Conservation (phyloP, 2,329 filamentous ascomycete species). For the Pyrenophora graminea region DNA sequence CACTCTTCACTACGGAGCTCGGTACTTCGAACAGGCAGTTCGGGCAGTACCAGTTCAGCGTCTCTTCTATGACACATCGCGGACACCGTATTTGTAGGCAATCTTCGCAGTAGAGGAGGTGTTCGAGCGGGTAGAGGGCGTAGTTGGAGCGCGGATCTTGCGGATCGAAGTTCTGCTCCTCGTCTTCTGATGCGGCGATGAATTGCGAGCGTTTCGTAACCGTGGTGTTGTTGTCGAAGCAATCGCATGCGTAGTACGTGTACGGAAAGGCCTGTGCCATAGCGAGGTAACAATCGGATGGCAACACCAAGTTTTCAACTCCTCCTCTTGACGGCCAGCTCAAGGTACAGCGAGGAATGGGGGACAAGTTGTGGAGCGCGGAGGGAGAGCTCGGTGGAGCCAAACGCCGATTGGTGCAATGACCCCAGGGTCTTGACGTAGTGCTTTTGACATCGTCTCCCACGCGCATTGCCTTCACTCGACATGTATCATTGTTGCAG, state of each 20-base stretch:
- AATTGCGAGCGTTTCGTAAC: constrained; percentile 38
- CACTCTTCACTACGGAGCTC: constrained; percentile 86
- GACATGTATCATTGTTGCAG: not conserved
- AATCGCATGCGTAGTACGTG: constrained; percentile 68
- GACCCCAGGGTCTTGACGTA: constrained; percentile 14
- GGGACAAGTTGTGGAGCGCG: constrained; percentile 7
- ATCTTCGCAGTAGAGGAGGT: constrained; percentile 95
- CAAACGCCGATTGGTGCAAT: constrained; percentile 17
- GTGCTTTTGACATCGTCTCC: constrained; percentile 1
- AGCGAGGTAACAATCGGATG: not conserved
- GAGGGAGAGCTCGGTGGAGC: constrained; percentile 12
- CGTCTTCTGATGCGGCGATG: constrained; percentile 61
- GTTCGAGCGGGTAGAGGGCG: constrained; percentile 88
- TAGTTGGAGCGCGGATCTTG: constrained; percentile 83
- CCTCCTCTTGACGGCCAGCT: constrained; percentile 1
- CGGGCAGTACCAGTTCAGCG: constrained; percentile 93
- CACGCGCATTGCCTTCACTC: not conserved
- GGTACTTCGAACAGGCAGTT: constrained; percentile 95
- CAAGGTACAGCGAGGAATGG: constrained; percentile 1
- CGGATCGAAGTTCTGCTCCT: constrained; percentile 83
- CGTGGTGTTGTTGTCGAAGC: constrained; percentile 55
- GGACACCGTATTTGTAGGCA: constrained; percentile 96
- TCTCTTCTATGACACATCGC: constrained; percentile 88
- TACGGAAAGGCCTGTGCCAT: constrained; percentile 66
- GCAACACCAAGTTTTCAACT: not conserved